Evolutionary conservation across 2,329 filamentous ascomycete species (phyloP), one percentile per base, ranked within the genome.

Genomic region (Didymella exigua): DNA sequence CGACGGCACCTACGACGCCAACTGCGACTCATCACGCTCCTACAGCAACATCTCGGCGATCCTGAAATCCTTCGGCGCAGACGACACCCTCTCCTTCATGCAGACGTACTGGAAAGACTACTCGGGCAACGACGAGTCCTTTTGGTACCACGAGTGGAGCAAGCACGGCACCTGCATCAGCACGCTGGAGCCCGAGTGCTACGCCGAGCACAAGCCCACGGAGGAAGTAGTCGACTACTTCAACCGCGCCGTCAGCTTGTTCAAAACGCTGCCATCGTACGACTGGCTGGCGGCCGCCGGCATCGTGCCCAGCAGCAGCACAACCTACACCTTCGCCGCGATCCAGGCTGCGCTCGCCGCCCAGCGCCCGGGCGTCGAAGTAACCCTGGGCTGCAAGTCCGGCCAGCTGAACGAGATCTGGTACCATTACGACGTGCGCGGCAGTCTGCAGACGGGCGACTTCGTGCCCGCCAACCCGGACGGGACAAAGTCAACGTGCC

Each of bases 91-190:
- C 1, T 75, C 77, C 2, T 89, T 86, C 69, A 91, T 91, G 89
- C 75, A 82, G 45, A 83, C 77, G 2, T 90, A 87, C 76, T 91
- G 89, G 89, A 87, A 89, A 70, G 85, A 88, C 67, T 84, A 86
- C 73, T 70, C 82, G 43, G 87, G 87, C 51, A 75, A 86, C 36
- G 84, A 88, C 61, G 82, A 87, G 63, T 76, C 75, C 10, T 84
- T 90, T 65, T 90, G 88, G 88, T 80, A 84, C 63, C 86, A 89
- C 73, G 88, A 90, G 69, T 90, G 86, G 83, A 80, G 81, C 71
- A 89, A 89, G 72, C 87, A 90, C 71, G 88, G 89, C 27, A 89
- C 87, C 11, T 90, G 88, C 75, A 85, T 90, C 66, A 86, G 84
- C 68, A 90, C 88, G 0, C 82, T 90, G 40, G 76, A 86, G 2